Conservation (phyloP, 331 rosid genomes). For the Malus hybrid region DNA sequence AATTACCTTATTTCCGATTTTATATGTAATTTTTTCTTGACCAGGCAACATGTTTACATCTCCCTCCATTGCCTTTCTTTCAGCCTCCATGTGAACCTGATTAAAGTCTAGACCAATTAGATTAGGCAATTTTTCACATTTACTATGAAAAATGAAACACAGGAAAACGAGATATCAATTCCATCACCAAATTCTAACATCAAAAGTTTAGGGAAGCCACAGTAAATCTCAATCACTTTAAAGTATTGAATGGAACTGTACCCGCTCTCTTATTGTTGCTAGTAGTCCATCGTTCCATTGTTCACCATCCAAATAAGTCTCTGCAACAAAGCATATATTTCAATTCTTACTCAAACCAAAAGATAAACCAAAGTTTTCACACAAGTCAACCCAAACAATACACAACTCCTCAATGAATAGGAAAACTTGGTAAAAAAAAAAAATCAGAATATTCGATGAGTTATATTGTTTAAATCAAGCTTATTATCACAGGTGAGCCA, state of each 20-base stretch:
- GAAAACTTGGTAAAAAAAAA: not conserved
- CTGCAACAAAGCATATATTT: constrained; percentile 23
- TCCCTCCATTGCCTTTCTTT: constrained; percentile 67
- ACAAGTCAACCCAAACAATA: not conserved
- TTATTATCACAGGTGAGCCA: not conserved
- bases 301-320: constrained; percentile 60
- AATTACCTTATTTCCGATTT: constrained; percentile 83
- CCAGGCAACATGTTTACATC: constrained; percentile 39
- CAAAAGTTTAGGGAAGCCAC: constrained; percentile 12
- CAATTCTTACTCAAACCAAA: constrained; percentile 1
- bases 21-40: constrained; percentile 66
- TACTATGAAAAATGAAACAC: constrained; percentile 10
- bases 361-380: not conserved
- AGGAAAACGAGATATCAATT: not conserved
- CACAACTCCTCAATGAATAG: not conserved
- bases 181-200: constrained; percentile 18
- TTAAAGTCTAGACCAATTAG: constrained; percentile 6
- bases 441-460: not conserved
- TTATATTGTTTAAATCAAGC: not conserved
- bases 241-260: constrained; percentile 23
- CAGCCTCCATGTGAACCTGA: constrained; percentile 97
- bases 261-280: constrained; percentile 92
- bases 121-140: constrained; percentile 18
- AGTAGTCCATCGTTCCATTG: constrained; percentile 91
- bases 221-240: not conserved